Conservation (phyloP, 2,329 filamentous ascomycete species). For the Beauveria medogensis region DNA sequence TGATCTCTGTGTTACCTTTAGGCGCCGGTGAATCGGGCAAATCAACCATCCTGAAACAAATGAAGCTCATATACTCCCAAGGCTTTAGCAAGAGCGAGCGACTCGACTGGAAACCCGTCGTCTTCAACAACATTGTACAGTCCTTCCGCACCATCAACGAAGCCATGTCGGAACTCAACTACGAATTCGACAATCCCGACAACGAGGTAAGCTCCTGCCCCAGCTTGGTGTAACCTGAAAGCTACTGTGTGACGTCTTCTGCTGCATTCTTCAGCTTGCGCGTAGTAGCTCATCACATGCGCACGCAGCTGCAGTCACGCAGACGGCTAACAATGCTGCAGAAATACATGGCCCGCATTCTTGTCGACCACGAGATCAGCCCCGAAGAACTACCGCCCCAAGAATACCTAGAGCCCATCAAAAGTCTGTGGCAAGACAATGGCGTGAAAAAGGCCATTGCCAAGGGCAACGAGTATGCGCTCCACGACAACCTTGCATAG, state of each 20-base stretch:
- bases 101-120: slow-evolving; percentile 88
- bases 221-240: background rate
- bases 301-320: background rate
- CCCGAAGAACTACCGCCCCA: slow-evolving; percentile 71
- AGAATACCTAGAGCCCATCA: slow-evolving; percentile 74
- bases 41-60: slow-evolving; percentile 96
- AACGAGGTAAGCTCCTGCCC: slow-evolving; percentile 59
- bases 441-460: slow-evolving; percentile 82
- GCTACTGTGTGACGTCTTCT: background rate
- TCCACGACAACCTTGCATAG: slow-evolving; percentile 95
- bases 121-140: slow-evolving; percentile 90
- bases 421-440: slow-evolving; percentile 71
- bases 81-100: slow-evolving; percentile 86
- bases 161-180: slow-evolving; percentile 79
- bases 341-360: slow-evolving; percentile 71
- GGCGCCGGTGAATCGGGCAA: slow-evolving; percentile 87
- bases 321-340: slow-evolving; percentile 28
- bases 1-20: slow-evolving; percentile 29
- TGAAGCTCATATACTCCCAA: slow-evolving; percentile 93
- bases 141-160: slow-evolving; percentile 86
- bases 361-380: slow-evolving; percentile 73
- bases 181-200: slow-evolving; percentile 67
- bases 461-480: slow-evolving; percentile 91
- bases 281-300: background rate
- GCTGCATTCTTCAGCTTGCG: background rate